Percentiles rank a stretch among this genome's conserved stretches.
Conservation (phyloP, 495 filamentous ascomycete species). For the Xanthoparmelia taractica region DNA sequence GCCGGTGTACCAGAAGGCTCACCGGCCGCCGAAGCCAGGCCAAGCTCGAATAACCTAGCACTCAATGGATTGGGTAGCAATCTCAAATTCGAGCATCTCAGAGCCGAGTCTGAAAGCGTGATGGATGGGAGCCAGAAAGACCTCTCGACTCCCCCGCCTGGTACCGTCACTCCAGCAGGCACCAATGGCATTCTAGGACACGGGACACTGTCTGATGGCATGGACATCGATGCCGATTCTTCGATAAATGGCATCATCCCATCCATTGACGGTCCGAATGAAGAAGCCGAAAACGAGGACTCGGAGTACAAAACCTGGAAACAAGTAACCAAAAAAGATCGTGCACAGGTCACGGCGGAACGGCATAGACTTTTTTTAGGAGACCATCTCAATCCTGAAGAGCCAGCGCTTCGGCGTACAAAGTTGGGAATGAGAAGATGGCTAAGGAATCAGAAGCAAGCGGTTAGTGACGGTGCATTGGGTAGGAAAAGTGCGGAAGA, state of each 20-base stretch:
- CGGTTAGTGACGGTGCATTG: conserved; percentile 40
- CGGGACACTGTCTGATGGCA: conserved; percentile 66
- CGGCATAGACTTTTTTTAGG: conserved; percentile 76
- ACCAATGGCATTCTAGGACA: conserved; percentile 55
- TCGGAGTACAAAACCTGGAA: conserved; percentile 97
- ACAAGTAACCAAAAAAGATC: conserved; percentile 93
- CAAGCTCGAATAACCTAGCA: conserved; percentile 36
- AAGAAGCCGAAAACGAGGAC: conserved; percentile 62
- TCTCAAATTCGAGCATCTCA: conserved; percentile 41
- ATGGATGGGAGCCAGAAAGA: conserved; percentile 54
- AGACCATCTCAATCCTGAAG: conserved; percentile 76
- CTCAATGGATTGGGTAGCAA: conserved; percentile 44
- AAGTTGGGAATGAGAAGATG: conserved; percentile 74
- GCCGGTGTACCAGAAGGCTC: conserved; percentile 60
- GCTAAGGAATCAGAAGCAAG: conserved; percentile 63
- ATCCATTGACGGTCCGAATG: conserved; percentile 28
- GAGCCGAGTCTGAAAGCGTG: conserved; percentile 55
- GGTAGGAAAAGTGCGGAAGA: conserved; percentile 38
- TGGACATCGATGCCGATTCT: conserved; percentile 68
- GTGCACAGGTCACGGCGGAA: conserved; percentile 72
- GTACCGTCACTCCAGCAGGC: conserved; percentile 70
- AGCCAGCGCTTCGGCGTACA: conserved; percentile 75
- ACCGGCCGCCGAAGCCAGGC: conserved; percentile 42
- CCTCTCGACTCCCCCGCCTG: conserved; percentile 69
- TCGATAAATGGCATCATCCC: conserved; percentile 51